Evolutionary conservation across 257 asterid genomes (phyloP).

Genomic region (Sherardia arvensis): DNA sequence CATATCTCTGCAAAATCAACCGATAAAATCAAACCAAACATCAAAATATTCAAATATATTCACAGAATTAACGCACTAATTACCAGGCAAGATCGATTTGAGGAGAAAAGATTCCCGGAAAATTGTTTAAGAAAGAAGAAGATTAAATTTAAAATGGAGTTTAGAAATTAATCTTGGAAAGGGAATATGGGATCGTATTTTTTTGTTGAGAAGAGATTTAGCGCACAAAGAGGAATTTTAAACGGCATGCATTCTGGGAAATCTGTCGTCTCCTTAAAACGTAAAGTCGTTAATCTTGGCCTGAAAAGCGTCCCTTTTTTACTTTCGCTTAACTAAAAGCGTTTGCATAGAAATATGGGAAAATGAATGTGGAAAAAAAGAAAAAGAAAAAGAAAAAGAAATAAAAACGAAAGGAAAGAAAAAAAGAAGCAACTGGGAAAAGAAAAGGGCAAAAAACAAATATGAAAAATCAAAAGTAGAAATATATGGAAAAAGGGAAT

Average conservation of each 20-base stretch:
- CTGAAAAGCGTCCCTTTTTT: neutral
- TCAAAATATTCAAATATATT: neutral
- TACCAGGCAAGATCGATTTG: neutral
- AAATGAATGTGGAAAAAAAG: no score
- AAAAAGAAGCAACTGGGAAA: no score
- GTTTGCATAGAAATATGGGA: neutral
- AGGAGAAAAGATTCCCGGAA: no score
- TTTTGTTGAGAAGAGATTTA: slow-evolving; percentile 11
- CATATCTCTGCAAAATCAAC: slow-evolving; percentile 20
- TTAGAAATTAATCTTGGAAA: neutral
- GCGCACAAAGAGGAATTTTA: slow-evolving; percentile 20
- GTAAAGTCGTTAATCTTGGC: neutral
- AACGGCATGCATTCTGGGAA: slow-evolving; percentile 13
- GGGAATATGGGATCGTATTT: no score
- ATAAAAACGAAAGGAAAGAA: no score
- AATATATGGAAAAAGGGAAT: no score
- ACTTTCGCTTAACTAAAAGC: neutral
- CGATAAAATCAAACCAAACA: neutral
- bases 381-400: no score
- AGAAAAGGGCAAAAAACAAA: no score
- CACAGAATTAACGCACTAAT: neutral
- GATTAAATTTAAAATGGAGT: neutral
- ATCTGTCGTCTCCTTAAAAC: neutral
- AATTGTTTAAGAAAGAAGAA: no score
- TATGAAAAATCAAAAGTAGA: no score